Base-by-base conservation (phyloP, 306 rosid genomes). In the Rosa rugosa region DNA sequence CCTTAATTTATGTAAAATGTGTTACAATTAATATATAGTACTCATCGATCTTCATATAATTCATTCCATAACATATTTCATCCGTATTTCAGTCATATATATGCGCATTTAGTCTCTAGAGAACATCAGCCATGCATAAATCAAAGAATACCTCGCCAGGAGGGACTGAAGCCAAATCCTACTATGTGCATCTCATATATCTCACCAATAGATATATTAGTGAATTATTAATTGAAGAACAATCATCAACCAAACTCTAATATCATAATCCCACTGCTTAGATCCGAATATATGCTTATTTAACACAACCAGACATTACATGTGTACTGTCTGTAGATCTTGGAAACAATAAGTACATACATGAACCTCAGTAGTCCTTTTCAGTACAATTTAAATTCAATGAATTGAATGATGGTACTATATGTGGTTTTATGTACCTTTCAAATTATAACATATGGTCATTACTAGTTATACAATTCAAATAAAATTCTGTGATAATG, bases 231-330 rank as follows among this genome's bases (percentile, higher is more conserved):
- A 34, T 18, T 27, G 45, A 71, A 22, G 25, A 56, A 20, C 22
- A 38, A 53, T 2, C 9, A 54, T 36, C 22, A 54, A 54, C 34
- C 22, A 3, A 40, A 54, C 50, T 20, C 51, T n/a, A 34, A 34
- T 36, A 53, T 51, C 64, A 36, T 31, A 53, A 53, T 51, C 77
- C 8, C 8, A 11, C n/a, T n/a, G 5, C 80, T 78, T 50, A 50
- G 23, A 36, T 73, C 3, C 27, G 64, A 80, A 81, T 76, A 78
- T 53, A 78, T 80, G 63, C 42, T 25, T 65, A 31, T 31, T 31
- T 31, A 31, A 31, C 36, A 31, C 36, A 31, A 31, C 79, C 49
- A 53, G 50, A 79, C 85, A 74, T 4, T 77, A 77, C 50, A 42
- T 23, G 25, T 41, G 4, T 8, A 20, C 36, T 40, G 5, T 25